Base-by-base conservation (phyloP, 768 basidiomycete species). In the Guyanaporus albipodus region DNA sequence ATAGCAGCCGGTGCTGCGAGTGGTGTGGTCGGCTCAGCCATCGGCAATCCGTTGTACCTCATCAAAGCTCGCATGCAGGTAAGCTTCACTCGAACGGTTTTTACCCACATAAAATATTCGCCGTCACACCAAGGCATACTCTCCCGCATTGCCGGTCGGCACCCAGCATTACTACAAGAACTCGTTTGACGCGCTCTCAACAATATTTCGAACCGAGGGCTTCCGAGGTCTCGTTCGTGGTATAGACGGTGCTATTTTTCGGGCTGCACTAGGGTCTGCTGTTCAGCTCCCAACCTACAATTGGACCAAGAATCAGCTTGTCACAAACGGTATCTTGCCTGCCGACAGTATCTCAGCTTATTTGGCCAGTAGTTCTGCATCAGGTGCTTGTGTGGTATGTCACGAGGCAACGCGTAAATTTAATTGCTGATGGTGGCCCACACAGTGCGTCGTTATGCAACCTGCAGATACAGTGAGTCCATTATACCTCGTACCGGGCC, bases 41-140 rank as follows among this genome's bases (percentile, higher is more conserved):
- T 93, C 34, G 93, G 92, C 33, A 95, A 91, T 64, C 93, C 93
- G 0, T 70, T 96, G 11, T 99, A 96, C 69, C 73, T 99, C 46
- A 82, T 99, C 62, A 99, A 99, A 70, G 96, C 96, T 6, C 82
- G 96, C 36, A 97, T 99, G 87, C 96, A 99, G 76, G 87, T 85
- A 15, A 46, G 56, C 41, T 31, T 8, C 14, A 35, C 11, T 37
- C 19, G 8, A 1, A 18, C 15, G 12, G 1, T n/a, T 3, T 17
- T 33, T 36, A 41, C 26, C 33, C n/a, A 19, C 40, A 3, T 18
- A 48, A 38, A n/a, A 21, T 31, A 35, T 53, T 36, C 18, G 22
- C 38, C n/a, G 11, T 22, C 29, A 17, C 31, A 8, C n/a, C n/a
- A 44, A 89, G 85, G 96, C 96, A 23, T 99, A 92, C 69, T 98